These are phyloP conservation scores for Lasiodiplodia citricola DNA, from an alignment of 2,329 filamentous ascomycete species.

Conservation along the genomic window DNA sequence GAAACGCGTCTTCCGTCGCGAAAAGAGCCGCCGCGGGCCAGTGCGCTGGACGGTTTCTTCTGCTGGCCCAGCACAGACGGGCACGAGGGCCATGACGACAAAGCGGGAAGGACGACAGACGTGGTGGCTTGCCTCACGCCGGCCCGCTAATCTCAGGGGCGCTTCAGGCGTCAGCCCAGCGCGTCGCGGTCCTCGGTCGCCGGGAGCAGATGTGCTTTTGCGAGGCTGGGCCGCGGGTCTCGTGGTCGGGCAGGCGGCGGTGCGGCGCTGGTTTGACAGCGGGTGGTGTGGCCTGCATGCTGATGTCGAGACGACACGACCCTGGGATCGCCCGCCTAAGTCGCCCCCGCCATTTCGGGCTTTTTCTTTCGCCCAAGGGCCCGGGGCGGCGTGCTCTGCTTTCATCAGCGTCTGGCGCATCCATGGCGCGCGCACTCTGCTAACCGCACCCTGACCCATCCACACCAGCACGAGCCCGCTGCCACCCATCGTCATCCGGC, in stretches of 20 bases:
- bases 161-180: constrained; percentile 21
- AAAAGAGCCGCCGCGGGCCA: constrained; percentile 3
- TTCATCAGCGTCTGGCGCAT: constrained; percentile 7
- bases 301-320: background rate
- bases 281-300: constrained; percentile 2
- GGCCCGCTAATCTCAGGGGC: constrained; percentile 23
- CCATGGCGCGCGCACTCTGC: constrained; percentile 6
- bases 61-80: constrained; percentile 4
- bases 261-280: background rate
- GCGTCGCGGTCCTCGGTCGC: constrained; percentile 5
- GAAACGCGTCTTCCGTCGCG: constrained; percentile 5
- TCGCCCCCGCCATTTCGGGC: constrained; percentile 8
- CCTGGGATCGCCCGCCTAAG: constrained; percentile 9
- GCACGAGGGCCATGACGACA: constrained; percentile 13
- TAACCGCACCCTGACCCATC: constrained; percentile 17
- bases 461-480: constrained; percentile 11
- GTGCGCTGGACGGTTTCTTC: constrained; percentile 1
- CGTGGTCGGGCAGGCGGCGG: constrained; percentile 9
- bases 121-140: constrained; percentile 12
- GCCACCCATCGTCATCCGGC: constrained; percentile 2
- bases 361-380: constrained; percentile 1
- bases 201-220: constrained; percentile 12
- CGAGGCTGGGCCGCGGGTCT: constrained; percentile 19
- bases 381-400: background rate
- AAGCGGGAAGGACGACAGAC: constrained; percentile 16